Evolutionary conservation across 2,329 filamentous ascomycete genomes (phyloP).

Genomic region (Diplodia corticola): DNA sequence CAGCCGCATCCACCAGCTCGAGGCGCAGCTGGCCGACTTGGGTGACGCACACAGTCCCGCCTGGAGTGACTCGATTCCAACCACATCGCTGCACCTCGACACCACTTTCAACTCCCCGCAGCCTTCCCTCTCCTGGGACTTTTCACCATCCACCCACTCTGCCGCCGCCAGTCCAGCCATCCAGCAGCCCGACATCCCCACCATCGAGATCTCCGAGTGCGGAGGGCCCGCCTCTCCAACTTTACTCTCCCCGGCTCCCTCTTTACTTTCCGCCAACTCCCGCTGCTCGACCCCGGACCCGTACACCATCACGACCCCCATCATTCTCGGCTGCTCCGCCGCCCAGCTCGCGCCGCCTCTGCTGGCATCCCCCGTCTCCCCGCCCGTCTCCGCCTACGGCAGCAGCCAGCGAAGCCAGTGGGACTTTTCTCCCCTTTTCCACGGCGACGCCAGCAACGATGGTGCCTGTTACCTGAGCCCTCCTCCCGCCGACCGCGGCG

Average conservation of each 20-base stretch:
- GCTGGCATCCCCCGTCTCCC: constrained; percentile 28
- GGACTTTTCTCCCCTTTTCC: constrained; percentile 32
- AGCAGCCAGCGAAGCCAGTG: constrained; percentile 37
- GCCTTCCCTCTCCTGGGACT: constrained; percentile 33
- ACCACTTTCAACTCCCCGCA: constrained; percentile 30
- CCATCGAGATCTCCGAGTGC: constrained; percentile 41
- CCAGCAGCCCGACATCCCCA: constrained; percentile 32
- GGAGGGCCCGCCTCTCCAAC: constrained; percentile 36
- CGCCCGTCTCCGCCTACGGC: constrained; percentile 33
- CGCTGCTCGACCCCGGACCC: constrained; percentile 39
- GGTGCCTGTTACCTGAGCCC: constrained; percentile 28
- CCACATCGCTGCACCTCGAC: constrained; percentile 35
- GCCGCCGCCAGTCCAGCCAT: constrained; percentile 26
- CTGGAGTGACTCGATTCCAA: constrained; percentile 22
- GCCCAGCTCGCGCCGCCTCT: constrained; percentile 28
- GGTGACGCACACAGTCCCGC: constrained; percentile 34
- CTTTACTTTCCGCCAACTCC: constrained; percentile 40
- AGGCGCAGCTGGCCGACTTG: constrained; percentile 38
- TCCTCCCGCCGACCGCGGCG: constrained; percentile 26
- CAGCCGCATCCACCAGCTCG: constrained; percentile 40
- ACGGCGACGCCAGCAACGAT: constrained; percentile 26
- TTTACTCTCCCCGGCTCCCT: constrained; percentile 39
- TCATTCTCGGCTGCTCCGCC: constrained; percentile 26
- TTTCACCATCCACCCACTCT: constrained; percentile 27
- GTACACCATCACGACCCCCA: constrained; percentile 33